Conservation (phyloP, 2,329 filamentous ascomycete species). For the Fusarium longipes region DNA sequence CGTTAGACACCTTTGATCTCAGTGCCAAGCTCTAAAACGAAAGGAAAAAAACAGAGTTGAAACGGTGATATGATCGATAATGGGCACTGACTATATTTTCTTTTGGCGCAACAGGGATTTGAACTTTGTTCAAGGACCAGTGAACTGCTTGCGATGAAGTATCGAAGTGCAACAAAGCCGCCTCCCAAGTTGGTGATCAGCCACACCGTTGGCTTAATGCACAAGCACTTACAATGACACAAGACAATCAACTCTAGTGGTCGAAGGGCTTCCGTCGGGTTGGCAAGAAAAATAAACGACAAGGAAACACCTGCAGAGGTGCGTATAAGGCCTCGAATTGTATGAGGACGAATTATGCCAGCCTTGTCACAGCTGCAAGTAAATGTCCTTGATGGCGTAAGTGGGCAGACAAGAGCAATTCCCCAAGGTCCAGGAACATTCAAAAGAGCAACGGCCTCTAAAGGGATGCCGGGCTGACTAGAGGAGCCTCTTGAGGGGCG, state of each 20-base stretch:
- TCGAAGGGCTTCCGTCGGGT: not conserved
- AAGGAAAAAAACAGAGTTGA: constrained; percentile 21
- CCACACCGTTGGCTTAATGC: constrained; percentile 21
- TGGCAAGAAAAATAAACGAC: not conserved
- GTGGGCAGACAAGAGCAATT: constrained; percentile 25
- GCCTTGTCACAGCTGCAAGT: constrained; percentile 20
- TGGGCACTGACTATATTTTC: constrained; percentile 23
- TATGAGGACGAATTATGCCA: constrained; percentile 4
- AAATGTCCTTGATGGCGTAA: constrained; percentile 20
- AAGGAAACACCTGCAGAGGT: constrained; percentile 2
- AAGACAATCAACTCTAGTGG: not conserved
- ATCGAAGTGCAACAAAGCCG: constrained; percentile 19
- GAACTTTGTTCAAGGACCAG: constrained; percentile 26
- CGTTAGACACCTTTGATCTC: constrained; percentile 15
- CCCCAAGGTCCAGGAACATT: constrained; percentile 24
- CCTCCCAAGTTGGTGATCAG: constrained; percentile 24
- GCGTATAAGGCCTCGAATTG: not conserved
- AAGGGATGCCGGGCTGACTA: constrained; percentile 30
- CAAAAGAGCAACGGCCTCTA: constrained; percentile 29
- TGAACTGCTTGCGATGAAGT: constrained; percentile 6
- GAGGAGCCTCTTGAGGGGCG: constrained; percentile 26
- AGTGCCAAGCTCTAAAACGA: constrained; percentile 16
- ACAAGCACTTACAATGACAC: constrained; percentile 14
- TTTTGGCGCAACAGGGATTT: constrained; percentile 41
- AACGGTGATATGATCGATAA: constrained; percentile 22